Percentiles rank a stretch among this genome's conserved stretches.
Evolutionary conservation across 1,139 yeast species (phyloP).

Genomic region (Eremothecium sinecaudum): DNA sequence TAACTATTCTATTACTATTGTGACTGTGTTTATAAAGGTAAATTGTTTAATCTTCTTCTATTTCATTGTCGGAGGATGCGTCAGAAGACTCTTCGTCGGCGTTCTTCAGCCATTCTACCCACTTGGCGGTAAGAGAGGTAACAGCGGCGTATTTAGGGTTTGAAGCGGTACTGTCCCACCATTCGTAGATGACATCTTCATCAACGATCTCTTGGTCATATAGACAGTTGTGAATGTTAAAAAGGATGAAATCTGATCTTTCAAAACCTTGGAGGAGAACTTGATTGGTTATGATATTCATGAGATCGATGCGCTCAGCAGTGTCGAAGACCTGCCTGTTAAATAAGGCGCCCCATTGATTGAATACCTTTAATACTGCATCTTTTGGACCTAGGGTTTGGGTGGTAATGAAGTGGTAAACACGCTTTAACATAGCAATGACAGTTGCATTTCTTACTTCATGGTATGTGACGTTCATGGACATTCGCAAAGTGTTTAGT

Average conservation of each 20-base stretch:
- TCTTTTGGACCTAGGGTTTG: conserved; percentile 65
- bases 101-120: conserved; percentile 77
- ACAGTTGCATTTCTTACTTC: conserved; percentile 82
- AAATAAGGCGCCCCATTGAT: conserved; percentile 71
- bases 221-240: conserved; percentile 55
- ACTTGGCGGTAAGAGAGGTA: conserved; percentile 52
- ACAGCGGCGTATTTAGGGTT: conserved; percentile 41
- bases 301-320: conserved; percentile 68
- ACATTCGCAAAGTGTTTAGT: conserved; percentile 89
- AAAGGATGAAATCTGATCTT: conserved; percentile 31
- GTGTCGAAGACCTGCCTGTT: conserved; percentile 72
- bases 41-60: conserved; percentile 7
- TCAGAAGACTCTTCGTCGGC: conserved; percentile 74
- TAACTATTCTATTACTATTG: too few species aligned
- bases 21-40: too few species aligned
- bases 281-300: conserved; percentile 39
- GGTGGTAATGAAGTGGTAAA: conserved; percentile 63
- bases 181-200: conserved; percentile 65
- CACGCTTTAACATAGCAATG: conserved; percentile 58
- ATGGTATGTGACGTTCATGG: conserved; percentile 90
- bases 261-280: conserved; percentile 28
- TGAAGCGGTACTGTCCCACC: conserved; percentile 62
- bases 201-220: conserved; percentile 76
- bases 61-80: conserved; percentile 26
- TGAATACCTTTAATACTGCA: conserved; percentile 67